Conservation (phyloP, 192 early-diverging fungal genomes). For the Thamnidium elegans region DNA sequence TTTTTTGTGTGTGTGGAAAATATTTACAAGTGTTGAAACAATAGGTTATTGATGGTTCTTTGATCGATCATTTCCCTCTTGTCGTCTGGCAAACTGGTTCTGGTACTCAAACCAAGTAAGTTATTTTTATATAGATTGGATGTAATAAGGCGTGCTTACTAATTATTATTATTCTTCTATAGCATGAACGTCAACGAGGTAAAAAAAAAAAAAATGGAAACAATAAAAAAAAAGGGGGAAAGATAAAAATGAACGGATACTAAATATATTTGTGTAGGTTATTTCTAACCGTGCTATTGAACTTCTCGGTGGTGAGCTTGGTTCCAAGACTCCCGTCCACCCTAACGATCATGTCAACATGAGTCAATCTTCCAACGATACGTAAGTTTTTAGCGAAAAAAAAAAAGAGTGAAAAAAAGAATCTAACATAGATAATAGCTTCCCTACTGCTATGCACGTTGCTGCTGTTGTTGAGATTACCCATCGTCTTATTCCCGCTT, state of each 20-base stretch:
- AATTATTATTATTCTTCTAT: neutral
- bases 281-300: slow-evolving; percentile 99
- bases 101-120: slow-evolving; percentile 90
- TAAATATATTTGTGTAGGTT: slow-evolving; percentile 54
- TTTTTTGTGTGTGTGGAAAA: slow-evolving; percentile 8
- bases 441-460: slow-evolving; percentile 99
- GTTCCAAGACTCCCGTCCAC: slow-evolving; percentile 93
- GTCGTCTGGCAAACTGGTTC: slow-evolving; percentile 99
- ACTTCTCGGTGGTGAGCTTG: slow-evolving; percentile 86
- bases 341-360: slow-evolving; percentile 99
- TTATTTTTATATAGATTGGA: neutral
- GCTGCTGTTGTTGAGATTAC: slow-evolving; percentile 88
- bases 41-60: slow-evolving; percentile 85
- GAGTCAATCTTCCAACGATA: slow-evolving; percentile 97
- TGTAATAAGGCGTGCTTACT: neutral
- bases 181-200: slow-evolving; percentile 91
- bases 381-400: slow-evolving; percentile 37
- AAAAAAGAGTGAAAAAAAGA: slow-evolving; percentile 1
- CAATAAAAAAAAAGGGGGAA: neutral
- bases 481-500: slow-evolving; percentile 80
- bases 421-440: slow-evolving; percentile 36
- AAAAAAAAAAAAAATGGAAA: neutral
- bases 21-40: neutral
- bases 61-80: slow-evolving; percentile 95
- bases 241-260: neutral